These are phyloP conservation scores for Senna siamea DNA, from an alignment of 306 rosid genomes.

Conservation along the genomic window DNA sequence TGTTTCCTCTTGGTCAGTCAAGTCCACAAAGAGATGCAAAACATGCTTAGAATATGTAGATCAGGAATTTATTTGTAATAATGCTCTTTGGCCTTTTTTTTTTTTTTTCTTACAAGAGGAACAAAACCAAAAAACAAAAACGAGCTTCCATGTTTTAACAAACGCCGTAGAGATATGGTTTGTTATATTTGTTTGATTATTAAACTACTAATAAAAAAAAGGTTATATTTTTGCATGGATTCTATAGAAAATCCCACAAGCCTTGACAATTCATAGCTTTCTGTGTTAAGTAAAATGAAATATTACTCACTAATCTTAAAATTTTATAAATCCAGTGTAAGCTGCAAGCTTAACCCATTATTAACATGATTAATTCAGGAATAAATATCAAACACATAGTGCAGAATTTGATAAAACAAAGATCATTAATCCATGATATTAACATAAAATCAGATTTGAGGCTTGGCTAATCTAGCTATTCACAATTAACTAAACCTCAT, in stretches of 20 bases:
- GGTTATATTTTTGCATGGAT: too few species aligned
- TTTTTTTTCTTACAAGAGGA: too few species aligned
- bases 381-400: neutral
- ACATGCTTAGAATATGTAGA: neutral
- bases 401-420: too few species aligned
- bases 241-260: neutral
- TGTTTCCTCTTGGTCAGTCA: slow-evolving; percentile 4
- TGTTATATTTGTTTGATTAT: too few species aligned
- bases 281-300: neutral
- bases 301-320: neutral
- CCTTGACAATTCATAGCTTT: neutral
- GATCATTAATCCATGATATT: neutral
- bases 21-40: neutral
- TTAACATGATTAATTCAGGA: neutral
- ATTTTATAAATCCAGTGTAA: neutral
- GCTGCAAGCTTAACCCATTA: neutral
- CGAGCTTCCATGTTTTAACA: too few species aligned
- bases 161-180: too few species aligned
- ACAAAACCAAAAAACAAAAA: too few species aligned
- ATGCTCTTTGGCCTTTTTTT: neutral
- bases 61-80: too few species aligned
- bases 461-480: neutral
- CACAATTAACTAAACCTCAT: neutral
- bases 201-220: too few species aligned
- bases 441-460: neutral